Base-by-base conservation (phyloP, 805 yeast species). In the Naumovozyma dairenensis region DNA sequence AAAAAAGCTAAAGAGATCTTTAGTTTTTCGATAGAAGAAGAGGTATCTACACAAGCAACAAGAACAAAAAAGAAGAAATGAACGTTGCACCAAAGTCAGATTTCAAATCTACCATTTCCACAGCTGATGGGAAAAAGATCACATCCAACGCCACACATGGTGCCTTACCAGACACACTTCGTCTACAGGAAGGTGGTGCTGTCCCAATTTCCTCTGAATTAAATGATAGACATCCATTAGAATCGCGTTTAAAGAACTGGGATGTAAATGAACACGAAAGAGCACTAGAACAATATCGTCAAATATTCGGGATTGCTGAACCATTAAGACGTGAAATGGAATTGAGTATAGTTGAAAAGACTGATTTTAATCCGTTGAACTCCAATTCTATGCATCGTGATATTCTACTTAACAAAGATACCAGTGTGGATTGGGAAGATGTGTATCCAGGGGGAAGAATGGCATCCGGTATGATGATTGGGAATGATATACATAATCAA, bases 281-380 rank as follows among this genome's bases (percentile, higher is more conserved):
- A 44, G 76, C 75, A 49, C 49, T 87, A 64, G 92, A 86, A 54
- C 74, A 74, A 39, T 78, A 82, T 59, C 73, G 94, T 54, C 72
- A 93, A 45, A 62, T 82, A 13, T 86, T 81, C 57, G 98, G 98
- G 12, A 75, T 89, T 31, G 96, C 92, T 8, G 97, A 83, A 51
- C 96, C 98, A 6, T 80, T 89, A 57, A 79, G 79, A 53, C 71
- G 96, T 51, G 75, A 78, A 21, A 86, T 92, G 96, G 98, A 92
- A 49, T 63, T 83, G 51, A 66, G 74, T 36, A 70, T 89, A 17
- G 80, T 89, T 3, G 72, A 74, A 29, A 65, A 68, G 31, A 72
- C 82, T 10, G 85, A 81, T 38, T 77, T 76, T 57, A 74, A 67
- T 40, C 95, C 95, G 5, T 10, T 80, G 76, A 5, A 62, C 69